Evolutionary conservation across 139 green algal genomes (phyloP).

Genomic region (Auxenochlorella pyrenoidosa): DNA sequence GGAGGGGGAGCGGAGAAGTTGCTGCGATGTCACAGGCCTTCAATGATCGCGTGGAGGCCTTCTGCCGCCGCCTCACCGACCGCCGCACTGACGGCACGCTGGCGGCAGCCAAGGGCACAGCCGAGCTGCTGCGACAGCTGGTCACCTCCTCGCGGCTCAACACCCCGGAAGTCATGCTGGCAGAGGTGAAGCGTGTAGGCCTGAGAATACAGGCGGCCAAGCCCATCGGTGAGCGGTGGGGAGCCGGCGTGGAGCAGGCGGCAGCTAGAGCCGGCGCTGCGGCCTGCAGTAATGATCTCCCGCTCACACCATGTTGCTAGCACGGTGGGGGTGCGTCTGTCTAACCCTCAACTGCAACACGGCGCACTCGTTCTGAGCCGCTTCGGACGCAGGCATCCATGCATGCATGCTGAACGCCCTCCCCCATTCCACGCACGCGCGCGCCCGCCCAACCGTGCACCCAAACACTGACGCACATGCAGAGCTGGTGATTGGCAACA

Average conservation of each 20-base stretch:
- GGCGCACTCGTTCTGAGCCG: too few relatives aligned
- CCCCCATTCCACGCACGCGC: too few relatives aligned
- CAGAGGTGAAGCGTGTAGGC: slow-evolving; percentile 76
- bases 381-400: too few relatives aligned
- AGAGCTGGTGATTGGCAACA: slow-evolving; percentile 96
- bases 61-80: slow-evolving; percentile 66
- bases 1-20: too few relatives aligned
- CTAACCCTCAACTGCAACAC: too few relatives aligned
- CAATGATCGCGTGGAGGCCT: slow-evolving; percentile 68
- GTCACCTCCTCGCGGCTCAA: slow-evolving; percentile 70
- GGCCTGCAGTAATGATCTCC: too few relatives aligned
- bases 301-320: too few relatives aligned
- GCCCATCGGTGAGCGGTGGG: slow-evolving; percentile 71
- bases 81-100: slow-evolving; percentile 73
- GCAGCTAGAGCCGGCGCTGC: too few relatives aligned
- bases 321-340: too few relatives aligned
- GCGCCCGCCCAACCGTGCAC: too few relatives aligned
- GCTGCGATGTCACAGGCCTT: background rate
- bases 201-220: slow-evolving; percentile 79
- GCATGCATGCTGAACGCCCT: too few relatives aligned
- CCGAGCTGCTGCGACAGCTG: slow-evolving; percentile 80
- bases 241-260: background rate
- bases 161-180: slow-evolving; percentile 68
- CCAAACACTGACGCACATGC: too few relatives aligned
- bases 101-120: slow-evolving; percentile 76